Conservation (phyloP, 1,284 basidiomycete species). For the Papiliotrema terrestris region DNA sequence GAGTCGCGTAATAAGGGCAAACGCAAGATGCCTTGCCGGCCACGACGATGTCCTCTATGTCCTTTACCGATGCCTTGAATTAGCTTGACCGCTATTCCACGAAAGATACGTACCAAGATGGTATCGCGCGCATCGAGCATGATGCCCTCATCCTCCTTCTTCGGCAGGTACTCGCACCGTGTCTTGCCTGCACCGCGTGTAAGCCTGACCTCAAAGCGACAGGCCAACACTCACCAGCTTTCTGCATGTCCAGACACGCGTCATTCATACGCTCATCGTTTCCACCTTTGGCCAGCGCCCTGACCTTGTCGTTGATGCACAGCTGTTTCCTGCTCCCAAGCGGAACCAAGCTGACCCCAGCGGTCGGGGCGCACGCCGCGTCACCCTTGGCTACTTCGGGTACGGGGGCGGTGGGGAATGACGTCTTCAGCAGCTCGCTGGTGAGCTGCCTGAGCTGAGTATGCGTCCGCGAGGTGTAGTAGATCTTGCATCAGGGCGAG, state of each 20-base stretch:
- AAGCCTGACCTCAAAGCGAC: too few relatives aligned
- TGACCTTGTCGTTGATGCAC: slow-evolving; percentile 77
- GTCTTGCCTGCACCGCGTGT: slow-evolving; percentile 60
- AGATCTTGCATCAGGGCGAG: slow-evolving; percentile 55
- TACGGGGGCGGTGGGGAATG: slow-evolving; percentile 19
- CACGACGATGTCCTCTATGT: slow-evolving; percentile 86
- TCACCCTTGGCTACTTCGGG: not conserved
- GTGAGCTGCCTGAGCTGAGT: slow-evolving; percentile 90
- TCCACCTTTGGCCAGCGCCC: slow-evolving; percentile 46
- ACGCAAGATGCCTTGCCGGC: slow-evolving; percentile 64
- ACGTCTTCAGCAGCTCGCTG: slow-evolving; percentile 70
- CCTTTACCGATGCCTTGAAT: slow-evolving; percentile 73
- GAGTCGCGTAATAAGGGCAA: slow-evolving; percentile 91
- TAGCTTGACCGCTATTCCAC: not conserved
- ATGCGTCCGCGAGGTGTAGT: slow-evolving; percentile 92
- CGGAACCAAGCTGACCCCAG: slow-evolving; percentile 60
- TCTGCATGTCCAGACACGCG: slow-evolving; percentile 79
- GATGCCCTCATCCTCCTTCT: slow-evolving; percentile 62
- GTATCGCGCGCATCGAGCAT: slow-evolving; percentile 87
- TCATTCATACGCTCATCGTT: slow-evolving; percentile 81
- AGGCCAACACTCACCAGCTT: slow-evolving; percentile 55
- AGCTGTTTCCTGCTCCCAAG: slow-evolving; percentile 90
- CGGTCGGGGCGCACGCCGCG: not conserved
- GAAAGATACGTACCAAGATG: slow-evolving; percentile 62
- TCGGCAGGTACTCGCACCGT: slow-evolving; percentile 76